phyloP scores from a whole-genome alignment of 2,329 filamentous ascomycete genomes.

The Balansia obtecta region DNA sequence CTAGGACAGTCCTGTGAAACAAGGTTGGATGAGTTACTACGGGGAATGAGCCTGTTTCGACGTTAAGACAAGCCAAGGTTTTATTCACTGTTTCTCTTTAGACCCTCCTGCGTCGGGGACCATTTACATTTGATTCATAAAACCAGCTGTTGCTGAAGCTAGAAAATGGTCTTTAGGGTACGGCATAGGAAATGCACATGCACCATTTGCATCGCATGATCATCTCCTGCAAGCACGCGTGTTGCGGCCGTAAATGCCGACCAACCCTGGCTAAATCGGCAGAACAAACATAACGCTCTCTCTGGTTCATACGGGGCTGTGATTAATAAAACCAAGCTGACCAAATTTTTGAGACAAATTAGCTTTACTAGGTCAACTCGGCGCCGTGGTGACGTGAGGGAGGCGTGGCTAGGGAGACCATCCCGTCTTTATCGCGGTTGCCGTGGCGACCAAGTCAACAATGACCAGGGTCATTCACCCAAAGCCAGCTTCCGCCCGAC shows the following conservation, averaged over 20 bases:
- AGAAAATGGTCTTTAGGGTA: too few species aligned
- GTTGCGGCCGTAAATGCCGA: not conserved
- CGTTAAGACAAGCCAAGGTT: too few species aligned
- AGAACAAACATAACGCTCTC: not conserved
- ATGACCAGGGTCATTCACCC: conserved; percentile 13
- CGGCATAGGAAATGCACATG: not conserved
- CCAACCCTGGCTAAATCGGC: not conserved
- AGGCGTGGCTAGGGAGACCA: not conserved
- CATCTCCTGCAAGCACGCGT: not conserved
- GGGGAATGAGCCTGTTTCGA: too few species aligned
- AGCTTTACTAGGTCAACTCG: conserved; percentile 2
- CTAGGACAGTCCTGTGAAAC: not conserved
- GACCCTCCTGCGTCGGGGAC: too few species aligned
- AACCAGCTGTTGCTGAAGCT: too few species aligned
- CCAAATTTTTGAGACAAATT: conserved; percentile 5
- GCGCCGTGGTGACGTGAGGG: conserved; percentile 11
- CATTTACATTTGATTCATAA: too few species aligned
- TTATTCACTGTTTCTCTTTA: too few species aligned
- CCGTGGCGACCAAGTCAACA: conserved; percentile 23
- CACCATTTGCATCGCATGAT: not conserved
- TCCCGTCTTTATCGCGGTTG: conserved; percentile 13
- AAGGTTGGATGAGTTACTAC: not conserved
- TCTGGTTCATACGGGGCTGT: not conserved
- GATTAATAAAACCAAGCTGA: not conserved
- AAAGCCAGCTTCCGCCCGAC: conserved; percentile 11